Evolutionary conservation across 1,284 basidiomycete genomes (phyloP), one percentile per base, ranked within the genome.

Genomic region (Cutaneotrichosporon sp.): DNA sequence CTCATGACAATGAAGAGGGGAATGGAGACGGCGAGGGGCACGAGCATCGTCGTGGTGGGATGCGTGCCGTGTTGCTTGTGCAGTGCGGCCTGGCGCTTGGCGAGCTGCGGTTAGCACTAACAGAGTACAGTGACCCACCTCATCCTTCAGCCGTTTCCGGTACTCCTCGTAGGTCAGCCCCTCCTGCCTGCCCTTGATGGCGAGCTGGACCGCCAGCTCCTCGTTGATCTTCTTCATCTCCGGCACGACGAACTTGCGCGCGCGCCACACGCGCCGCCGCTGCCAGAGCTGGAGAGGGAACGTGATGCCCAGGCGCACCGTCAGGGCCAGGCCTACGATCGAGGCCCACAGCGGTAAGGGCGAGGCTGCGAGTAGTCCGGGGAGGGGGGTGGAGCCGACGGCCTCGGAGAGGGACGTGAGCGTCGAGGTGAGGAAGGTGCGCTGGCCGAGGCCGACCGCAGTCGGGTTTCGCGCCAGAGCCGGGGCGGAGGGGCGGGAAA

Each of bases 281-380:
- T 82, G 80, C 83, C 83, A 85, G 2, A 83, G 52, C 13, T 79
- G 77, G 3, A 82, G 63, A 0, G 84, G 84, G 0, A 84, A 65
- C 0, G 83, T 83, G 49, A 82, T 70, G 0, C 65, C 62, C 0
- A 77, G 68, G n/a, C 84, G 75, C 3, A 84, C 67, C 2, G 73
- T 18, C 42, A 84, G 54, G 2, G 83, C 83, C 47, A 81, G 29
- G 24, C 52, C 24, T 3, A 42, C 20, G 36, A 42, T 47, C 9
- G 56, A 43, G 3, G 38, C 36, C 36, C 33, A 24, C 9, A 58
- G 38, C n/a, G 29, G 58, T 18, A 31, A 7, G 5, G 58, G 51
- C 20, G 42, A 31, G 18, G 36, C n/a, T 5, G 45, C 50, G 42
- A 53, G 25, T 6, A 31, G 16, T 8, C 27, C 50, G 16, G 50